Base-by-base conservation (phyloP, 495 filamentous ascomycete genomes). In the Sporormia fimetaria region DNA sequence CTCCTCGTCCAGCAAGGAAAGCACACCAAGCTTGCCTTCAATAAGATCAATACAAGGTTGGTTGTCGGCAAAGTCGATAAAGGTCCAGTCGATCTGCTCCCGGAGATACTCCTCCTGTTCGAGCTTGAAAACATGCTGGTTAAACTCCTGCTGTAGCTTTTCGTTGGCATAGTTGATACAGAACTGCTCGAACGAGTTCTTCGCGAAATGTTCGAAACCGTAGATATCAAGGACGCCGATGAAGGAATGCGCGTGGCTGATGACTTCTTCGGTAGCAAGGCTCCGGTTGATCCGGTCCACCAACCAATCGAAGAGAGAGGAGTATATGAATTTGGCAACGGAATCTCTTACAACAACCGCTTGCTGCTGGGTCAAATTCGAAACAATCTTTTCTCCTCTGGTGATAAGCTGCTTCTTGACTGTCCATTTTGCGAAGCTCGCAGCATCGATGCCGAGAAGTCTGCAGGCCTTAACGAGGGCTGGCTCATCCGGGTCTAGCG, bases 121-220 rank as follows among this genome's bases (percentile, higher is more conserved):
- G 14, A 99, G 74, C 59, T 96, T 94, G 75, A 99, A 99, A n/a
- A 99, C 90, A 52, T 99, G 90, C 62, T 92, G 86, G 62, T 99
- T 99, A 69, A 99, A 99, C 54, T 99, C 92, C 57, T 99, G 90
- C 57, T 99, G 90, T 23, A 99, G 66, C 62, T 99, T 99, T 63
- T 99, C 90, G 63, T 99, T 99, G 59, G 90, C 90, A 53, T 96
- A 99, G 65, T 99, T 99, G 72, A 99, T 99, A 61, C 90, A 99
- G 62, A 99, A 99, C 60, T 99, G 90, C 63, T 99, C 90, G 54
- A 99, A 99, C 6, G 92, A 96, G 68, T 99, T 99, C 67, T 94
- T 95, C 35, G 92, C 88, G 55, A 99, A 99, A 64, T 99, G 90
- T 62, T 99, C 90, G 60, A 99, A 99, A 29, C 90, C 90, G 67